Conservation (phyloP, 106 monocot species). For the Apostasia shenzhenica region DNA sequence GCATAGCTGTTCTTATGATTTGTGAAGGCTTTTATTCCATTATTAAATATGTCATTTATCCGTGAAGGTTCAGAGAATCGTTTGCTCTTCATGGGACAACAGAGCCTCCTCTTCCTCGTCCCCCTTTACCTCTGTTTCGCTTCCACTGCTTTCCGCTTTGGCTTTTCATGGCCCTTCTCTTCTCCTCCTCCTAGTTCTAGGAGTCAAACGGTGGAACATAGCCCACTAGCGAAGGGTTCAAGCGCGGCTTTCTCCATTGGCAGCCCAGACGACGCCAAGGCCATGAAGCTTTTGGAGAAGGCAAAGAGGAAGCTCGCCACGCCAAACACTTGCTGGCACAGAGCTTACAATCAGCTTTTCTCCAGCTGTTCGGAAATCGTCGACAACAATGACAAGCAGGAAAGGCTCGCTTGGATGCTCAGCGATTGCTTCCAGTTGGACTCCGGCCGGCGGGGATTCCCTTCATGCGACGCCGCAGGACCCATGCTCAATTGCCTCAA, state of each 20-base stretch:
- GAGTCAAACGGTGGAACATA: not conserved
- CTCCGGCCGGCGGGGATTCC: conserved; percentile 47
- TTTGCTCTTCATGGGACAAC: not conserved
- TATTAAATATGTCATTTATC: not conserved
- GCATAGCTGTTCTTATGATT: not conserved
- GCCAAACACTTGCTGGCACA: conserved; percentile 66
- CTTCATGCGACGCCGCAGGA: conserved; percentile 26
- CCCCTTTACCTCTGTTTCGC: not conserved
- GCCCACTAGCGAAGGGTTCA: not conserved
- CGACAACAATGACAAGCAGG: conserved; percentile 57
- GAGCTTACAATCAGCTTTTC: conserved; percentile 62
- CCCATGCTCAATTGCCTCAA: conserved; percentile 57
- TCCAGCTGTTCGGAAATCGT: conserved; percentile 62
- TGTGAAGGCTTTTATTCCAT: not conserved
- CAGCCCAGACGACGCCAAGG: conserved; percentile 17
- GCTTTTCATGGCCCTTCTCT: conserved; percentile 27
- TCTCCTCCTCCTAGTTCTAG: conserved; percentile 2
- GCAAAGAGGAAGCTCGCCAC: conserved; percentile 33
- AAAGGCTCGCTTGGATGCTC: conserved; percentile 67
- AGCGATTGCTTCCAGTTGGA: conserved; percentile 71
- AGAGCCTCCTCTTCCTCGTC: not conserved
- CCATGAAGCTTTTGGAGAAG: conserved; percentile 40
- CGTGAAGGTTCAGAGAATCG: no score
- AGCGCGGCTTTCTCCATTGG: conserved; percentile 36
- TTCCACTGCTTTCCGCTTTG: not conserved